These are phyloP conservation scores for Phytophthora capsici DNA, from an alignment of 352 stramenopile species.

Conservation along the genomic window DNA sequence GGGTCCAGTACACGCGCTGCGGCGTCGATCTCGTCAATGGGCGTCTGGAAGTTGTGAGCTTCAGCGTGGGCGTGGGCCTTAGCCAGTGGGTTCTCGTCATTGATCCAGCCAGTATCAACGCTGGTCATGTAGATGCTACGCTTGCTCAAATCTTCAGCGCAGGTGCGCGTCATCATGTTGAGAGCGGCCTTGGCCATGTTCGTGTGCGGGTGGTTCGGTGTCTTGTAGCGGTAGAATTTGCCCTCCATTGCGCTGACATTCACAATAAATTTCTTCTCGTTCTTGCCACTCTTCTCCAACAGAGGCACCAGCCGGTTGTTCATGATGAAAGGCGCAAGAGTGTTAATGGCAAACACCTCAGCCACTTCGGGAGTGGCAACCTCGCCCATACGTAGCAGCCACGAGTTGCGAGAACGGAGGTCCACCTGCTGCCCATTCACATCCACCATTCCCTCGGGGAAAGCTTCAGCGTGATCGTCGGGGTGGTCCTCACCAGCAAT, in stretches of 20 bases:
- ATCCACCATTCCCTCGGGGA: constrained; percentile 87
- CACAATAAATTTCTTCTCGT: constrained; percentile 93
- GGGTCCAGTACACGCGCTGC: constrained; percentile 95
- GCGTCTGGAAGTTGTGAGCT: constrained; percentile 95
- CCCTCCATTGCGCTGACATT: constrained; percentile 98
- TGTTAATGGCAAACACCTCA: constrained; percentile 95
- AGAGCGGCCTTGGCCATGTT: constrained; percentile 98
- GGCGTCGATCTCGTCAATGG: constrained; percentile 98
- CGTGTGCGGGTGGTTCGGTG: constrained; percentile 96
- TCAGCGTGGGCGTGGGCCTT: constrained; percentile 93
- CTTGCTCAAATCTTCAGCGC: constrained; percentile 94
- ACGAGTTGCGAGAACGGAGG: constrained; percentile 94
- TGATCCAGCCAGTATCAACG: constrained; percentile 99
- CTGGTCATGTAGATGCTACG: constrained; percentile 97
- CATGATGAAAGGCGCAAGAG: constrained; percentile 97
- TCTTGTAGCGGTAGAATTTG: constrained; percentile 99
- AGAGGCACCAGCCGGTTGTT: constrained; percentile 94
- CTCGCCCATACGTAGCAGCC: constrained; percentile 95
- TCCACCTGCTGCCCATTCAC: constrained; percentile 98
- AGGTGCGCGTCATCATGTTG: constrained; percentile 99
- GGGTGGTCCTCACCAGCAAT: constrained; percentile 77
- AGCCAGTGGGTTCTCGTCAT: constrained; percentile 97
- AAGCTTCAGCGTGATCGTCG: constrained; percentile 58
- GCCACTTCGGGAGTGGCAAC: constrained; percentile 88
- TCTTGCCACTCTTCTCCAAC: constrained; percentile 68